These are phyloP conservation scores for Cladosporium austrohemisphaericum DNA, from an alignment of 2,329 filamentous ascomycete genomes.

Conservation along the genomic window DNA sequence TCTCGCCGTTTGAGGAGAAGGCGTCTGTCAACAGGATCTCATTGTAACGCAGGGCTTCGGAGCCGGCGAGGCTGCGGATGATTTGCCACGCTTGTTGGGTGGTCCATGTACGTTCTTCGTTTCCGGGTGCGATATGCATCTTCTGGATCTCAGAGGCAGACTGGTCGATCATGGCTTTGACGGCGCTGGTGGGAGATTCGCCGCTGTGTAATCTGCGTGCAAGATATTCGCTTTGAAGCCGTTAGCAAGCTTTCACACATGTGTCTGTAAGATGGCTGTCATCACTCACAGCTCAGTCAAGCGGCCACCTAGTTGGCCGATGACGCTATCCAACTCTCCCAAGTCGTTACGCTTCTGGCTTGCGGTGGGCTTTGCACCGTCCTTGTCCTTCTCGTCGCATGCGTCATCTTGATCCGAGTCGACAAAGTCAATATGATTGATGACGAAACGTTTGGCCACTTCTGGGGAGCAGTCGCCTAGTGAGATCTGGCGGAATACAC, in stretches of 20 bases:
- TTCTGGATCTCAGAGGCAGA: slow-evolving; percentile 87
- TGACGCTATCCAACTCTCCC: slow-evolving; percentile 72
- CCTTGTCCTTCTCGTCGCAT: slow-evolving; percentile 34
- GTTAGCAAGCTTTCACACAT: too few species aligned
- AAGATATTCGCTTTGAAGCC: slow-evolving; percentile 62
- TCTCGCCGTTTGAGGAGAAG: slow-evolving; percentile 69
- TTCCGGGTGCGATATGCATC: slow-evolving; percentile 71
- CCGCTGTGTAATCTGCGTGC: slow-evolving; percentile 85
- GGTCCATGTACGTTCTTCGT: slow-evolving; percentile 66
- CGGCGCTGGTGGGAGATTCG: slow-evolving; percentile 74
- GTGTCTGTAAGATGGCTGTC: background rate
- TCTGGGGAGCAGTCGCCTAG: slow-evolving; percentile 80
- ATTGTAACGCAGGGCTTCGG: slow-evolving; percentile 73
- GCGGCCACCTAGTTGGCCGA: slow-evolving; percentile 78
- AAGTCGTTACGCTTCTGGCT: slow-evolving; percentile 55
- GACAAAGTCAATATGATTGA: slow-evolving; percentile 65
- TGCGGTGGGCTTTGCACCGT: slow-evolving; percentile 43
- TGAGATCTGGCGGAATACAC: slow-evolving; percentile 81
- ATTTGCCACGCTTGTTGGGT: slow-evolving; percentile 86
- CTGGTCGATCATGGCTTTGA: slow-evolving; percentile 84
- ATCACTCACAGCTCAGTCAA: slow-evolving; percentile 69
- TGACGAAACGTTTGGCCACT: slow-evolving; percentile 85
- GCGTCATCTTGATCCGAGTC: slow-evolving; percentile 29
- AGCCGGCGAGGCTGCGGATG: slow-evolving; percentile 70
- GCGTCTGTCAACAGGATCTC: slow-evolving; percentile 74